Conservation (phyloP, 352 stramenopile genomes). For the Phytophthora vignae region DNA sequence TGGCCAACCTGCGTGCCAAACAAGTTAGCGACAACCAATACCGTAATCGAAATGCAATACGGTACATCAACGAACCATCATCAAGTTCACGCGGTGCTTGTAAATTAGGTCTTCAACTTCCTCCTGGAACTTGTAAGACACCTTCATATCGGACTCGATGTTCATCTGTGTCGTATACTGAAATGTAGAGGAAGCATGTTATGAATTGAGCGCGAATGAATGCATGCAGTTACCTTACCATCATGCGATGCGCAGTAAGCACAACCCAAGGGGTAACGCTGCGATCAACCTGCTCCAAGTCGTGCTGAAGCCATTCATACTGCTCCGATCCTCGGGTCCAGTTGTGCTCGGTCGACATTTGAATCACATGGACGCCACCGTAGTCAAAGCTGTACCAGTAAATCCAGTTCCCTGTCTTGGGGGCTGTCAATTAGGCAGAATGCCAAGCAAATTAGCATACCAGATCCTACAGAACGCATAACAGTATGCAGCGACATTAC, state of each 20-base stretch:
- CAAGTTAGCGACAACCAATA: constrained; percentile 13
- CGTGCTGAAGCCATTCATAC: constrained; percentile 85
- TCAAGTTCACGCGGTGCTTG: constrained; percentile 87
- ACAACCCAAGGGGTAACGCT: constrained; percentile 91
- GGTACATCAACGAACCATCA: constrained; percentile 60
- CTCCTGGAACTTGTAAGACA: constrained; percentile 81
- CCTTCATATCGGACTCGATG: constrained; percentile 64
- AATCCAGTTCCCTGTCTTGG: constrained; percentile 68
- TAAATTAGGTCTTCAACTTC: constrained; percentile 92
- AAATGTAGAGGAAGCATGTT: background rate
- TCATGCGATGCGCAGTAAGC: constrained; percentile 90
- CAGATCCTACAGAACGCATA: background rate
- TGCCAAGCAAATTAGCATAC: constrained; percentile 14
- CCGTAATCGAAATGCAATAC: background rate
- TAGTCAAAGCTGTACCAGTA: constrained; percentile 94
- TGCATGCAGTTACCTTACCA: constrained; percentile 46
- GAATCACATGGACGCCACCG: constrained; percentile 87
- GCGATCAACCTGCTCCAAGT: constrained; percentile 84
- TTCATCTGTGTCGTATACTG: constrained; percentile 65
- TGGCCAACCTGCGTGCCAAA: constrained; percentile 70
- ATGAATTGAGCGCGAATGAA: background rate
- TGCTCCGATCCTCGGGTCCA: constrained; percentile 86
- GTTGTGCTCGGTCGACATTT: constrained; percentile 93
- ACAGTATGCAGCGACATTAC: constrained; percentile 34
- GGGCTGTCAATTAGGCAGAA: constrained; percentile 38